Percentiles rank a stretch among this genome's conserved stretches.
Conservation (phyloP, 768 basidiomycete genomes). For the Arthromyces matolae region DNA sequence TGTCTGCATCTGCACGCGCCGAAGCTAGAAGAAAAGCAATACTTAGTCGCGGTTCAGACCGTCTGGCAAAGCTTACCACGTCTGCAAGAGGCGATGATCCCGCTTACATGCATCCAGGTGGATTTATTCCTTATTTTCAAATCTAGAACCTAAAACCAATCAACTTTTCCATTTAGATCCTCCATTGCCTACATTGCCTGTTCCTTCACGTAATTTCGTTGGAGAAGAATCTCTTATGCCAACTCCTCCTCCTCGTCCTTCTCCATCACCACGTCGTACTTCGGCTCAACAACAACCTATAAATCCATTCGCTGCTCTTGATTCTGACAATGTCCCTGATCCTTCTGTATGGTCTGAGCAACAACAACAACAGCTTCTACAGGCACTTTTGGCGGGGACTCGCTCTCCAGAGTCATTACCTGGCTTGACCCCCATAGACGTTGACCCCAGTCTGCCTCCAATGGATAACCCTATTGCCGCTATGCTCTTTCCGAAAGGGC, state of each 20-base stretch:
- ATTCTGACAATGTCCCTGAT: slow-evolving; percentile 33
- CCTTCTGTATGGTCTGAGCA: slow-evolving; percentile 64
- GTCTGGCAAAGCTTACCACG: slow-evolving; percentile 76
- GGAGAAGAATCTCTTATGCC: slow-evolving; percentile 47
- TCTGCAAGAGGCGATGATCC: slow-evolving; percentile 68
- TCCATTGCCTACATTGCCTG: slow-evolving; percentile 32
- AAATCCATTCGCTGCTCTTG: slow-evolving; percentile 21
- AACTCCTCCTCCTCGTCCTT: slow-evolving; percentile 26
- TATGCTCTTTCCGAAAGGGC: slow-evolving; percentile 33
- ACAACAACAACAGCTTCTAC: slow-evolving; percentile 65
- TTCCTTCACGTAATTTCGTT: slow-evolving; percentile 33
- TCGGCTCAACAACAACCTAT: slow-evolving; percentile 21
- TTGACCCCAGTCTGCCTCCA: slow-evolving; percentile 27
- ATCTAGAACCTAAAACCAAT: neutral
- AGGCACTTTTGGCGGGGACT: slow-evolving; percentile 49
- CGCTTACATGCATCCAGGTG: slow-evolving; percentile 53
- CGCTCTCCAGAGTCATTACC: slow-evolving; percentile 16
- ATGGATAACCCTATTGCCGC: slow-evolving; percentile 47
- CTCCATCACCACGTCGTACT: slow-evolving; percentile 22
- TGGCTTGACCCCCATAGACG: slow-evolving; percentile 13
- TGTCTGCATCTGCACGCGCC: slow-evolving; percentile 63
- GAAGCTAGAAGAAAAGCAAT: slow-evolving; percentile 79
- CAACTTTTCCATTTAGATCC: slow-evolving; percentile 28
- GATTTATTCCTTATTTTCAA: slow-evolving; percentile 12
- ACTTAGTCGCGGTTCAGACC: slow-evolving; percentile 64